phyloP scores from a whole-genome alignment of 2,329 filamentous ascomycete genomes.

The Colletotrichum siamense region DNA sequence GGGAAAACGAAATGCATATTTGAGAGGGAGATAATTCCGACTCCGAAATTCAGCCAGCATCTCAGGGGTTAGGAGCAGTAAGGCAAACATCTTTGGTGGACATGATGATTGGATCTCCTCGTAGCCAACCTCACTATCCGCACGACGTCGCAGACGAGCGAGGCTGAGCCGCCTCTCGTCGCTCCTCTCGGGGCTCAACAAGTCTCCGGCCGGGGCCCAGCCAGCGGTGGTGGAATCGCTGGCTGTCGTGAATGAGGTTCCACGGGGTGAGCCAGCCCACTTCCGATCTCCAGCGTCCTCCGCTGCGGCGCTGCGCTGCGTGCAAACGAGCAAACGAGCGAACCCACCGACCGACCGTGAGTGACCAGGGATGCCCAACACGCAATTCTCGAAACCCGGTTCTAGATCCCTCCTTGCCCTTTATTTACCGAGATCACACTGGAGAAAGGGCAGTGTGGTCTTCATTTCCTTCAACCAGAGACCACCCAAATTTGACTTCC shows the following conservation, averaged over 20 bases:
- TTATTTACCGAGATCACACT: constrained; percentile 1
- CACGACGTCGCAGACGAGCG: constrained; percentile 7
- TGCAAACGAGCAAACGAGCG: background rate
- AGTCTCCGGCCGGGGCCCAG: background rate
- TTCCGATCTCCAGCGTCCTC: background rate
- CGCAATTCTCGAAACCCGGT: background rate
- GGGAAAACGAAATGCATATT: background rate
- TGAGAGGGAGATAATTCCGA: background rate
- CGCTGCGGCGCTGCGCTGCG: background rate
- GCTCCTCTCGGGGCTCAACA: background rate
- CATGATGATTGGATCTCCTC: background rate
- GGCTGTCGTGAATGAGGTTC: background rate
- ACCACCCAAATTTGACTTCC: background rate
- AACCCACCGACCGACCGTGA: background rate
- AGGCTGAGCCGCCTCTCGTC: constrained; percentile 3
- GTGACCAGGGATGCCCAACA: background rate
- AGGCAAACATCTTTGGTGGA: background rate
- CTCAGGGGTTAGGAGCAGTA: background rate
- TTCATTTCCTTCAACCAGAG: background rate
- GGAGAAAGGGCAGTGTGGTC: background rate
- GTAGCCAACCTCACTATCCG: background rate
- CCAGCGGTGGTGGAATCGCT: background rate
- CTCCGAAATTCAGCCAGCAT: background rate
- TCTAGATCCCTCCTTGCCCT: background rate
- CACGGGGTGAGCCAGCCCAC: background rate